phyloP scores from a whole-genome alignment of 2,329 filamentous ascomycete genomes.

The Pseudogymnoascus sp. region DNA sequence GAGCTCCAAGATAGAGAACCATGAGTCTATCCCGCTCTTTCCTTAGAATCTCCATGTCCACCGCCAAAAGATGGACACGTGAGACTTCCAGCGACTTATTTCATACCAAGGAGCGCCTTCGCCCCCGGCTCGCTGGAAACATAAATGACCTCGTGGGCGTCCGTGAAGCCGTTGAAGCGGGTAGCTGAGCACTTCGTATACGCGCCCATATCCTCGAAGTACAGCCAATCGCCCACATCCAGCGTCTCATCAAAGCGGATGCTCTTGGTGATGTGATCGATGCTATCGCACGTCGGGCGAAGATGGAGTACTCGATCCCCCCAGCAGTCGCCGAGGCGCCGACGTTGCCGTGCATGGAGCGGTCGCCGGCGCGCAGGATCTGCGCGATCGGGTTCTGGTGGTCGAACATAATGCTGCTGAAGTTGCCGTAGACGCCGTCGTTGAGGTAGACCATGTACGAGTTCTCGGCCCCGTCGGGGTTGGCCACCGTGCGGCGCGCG shows the following conservation, averaged over 20 bases:
- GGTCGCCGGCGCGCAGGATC: constrained; percentile 59
- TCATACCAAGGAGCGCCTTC: constrained; percentile 53
- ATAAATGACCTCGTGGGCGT: constrained; percentile 88
- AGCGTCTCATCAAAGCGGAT: constrained; percentile 69
- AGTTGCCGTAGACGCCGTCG: constrained; percentile 96
- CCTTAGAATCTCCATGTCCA: no score
- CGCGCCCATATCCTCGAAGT: constrained; percentile 97
- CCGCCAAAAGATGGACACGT: no score
- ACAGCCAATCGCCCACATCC: constrained; percentile 94
- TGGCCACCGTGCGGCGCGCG: constrained; percentile 79
- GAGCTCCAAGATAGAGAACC: background rate
- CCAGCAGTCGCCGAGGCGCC: constrained; percentile 40
- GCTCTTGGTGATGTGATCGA: constrained; percentile 84
- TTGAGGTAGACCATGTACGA: constrained; percentile 98
- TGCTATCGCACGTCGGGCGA: constrained; percentile 98
- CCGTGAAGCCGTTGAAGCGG: constrained; percentile 93
- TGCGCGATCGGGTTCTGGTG: constrained; percentile 87
- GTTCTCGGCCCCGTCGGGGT: constrained; percentile 55
- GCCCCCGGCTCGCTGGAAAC: constrained; percentile 90
- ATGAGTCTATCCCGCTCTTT: background rate
- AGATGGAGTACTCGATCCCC: constrained; percentile 82
- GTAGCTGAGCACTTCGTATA: constrained; percentile 98
- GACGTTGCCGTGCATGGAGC: constrained; percentile 51
- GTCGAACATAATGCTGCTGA: constrained; percentile 98
- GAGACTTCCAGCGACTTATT: no score